These are phyloP conservation scores for Fusarium bactridioides DNA, from an alignment of 2,329 filamentous ascomycete species.

Conservation along the genomic window DNA sequence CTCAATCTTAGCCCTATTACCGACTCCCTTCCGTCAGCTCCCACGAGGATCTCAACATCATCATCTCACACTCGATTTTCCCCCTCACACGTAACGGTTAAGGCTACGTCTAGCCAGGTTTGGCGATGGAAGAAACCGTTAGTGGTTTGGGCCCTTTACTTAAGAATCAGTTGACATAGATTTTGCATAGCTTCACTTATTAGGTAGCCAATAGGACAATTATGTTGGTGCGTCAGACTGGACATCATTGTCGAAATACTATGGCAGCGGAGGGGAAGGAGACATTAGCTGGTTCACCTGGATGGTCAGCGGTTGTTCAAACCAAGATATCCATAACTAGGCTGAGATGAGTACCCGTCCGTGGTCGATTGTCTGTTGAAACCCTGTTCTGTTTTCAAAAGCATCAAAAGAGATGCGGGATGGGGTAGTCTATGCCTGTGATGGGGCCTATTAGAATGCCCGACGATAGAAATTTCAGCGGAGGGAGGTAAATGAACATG, in stretches of 20 bases:
- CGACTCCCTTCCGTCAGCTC: conserved; percentile 39
- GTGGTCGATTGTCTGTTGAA: neutral
- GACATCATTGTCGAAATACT: conserved; percentile 9
- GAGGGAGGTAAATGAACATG: conserved; percentile 12
- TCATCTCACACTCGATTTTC: conserved; percentile 34
- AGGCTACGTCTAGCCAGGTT: conserved; percentile 10
- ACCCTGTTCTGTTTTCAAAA: neutral
- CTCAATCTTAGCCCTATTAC: conserved; percentile 43
- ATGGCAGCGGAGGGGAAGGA: neutral
- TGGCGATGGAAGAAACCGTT: conserved; percentile 12
- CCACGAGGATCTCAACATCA: conserved; percentile 36
- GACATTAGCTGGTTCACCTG: neutral
- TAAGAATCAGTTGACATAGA: conserved; percentile 14
- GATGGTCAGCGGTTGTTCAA: neutral
- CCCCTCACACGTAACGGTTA: conserved; percentile 31
- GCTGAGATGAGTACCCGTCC: neutral
- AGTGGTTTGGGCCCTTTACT: conserved; percentile 1
- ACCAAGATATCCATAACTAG: neutral
- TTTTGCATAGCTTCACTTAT: neutral
- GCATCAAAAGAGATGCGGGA: conserved; percentile 5
- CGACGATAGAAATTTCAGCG: conserved; percentile 21
- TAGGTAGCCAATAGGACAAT: neutral
- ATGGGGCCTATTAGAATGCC: conserved; percentile 8
- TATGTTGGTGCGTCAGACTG: neutral
- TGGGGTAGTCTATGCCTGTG: conserved; percentile 30